phyloP scores from a whole-genome alignment of 164 flowering plant species.

The Magnolia sinica region DNA sequence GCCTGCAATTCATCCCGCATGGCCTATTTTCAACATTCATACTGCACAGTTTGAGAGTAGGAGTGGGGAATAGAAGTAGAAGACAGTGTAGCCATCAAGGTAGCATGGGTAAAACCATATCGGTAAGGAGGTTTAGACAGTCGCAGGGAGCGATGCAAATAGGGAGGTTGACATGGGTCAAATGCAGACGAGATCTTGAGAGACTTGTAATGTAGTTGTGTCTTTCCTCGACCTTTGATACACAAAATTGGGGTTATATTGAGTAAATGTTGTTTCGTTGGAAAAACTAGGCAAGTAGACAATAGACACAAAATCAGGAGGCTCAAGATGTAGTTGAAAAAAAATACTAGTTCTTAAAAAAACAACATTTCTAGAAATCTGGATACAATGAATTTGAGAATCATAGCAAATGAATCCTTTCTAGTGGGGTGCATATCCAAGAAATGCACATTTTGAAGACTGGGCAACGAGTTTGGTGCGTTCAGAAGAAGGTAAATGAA shows the following conservation, averaged over 20 bases:
- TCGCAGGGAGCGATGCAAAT: neutral
- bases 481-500: too few relatives aligned
- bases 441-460: too few relatives aligned
- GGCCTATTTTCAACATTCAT: neutral
- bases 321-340: neutral
- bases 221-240: too few relatives aligned
- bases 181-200: neutral
- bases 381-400: neutral
- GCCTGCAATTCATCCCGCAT: neutral
- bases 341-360: neutral
- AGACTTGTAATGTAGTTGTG: too few relatives aligned
- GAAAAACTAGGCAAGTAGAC: neutral
- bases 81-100: neutral
- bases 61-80: neutral
- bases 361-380: neutral
- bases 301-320: neutral
- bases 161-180: neutral
- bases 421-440: too few relatives aligned
- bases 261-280: neutral
- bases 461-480: too few relatives aligned
- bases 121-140: neutral
- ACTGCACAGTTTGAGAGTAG: neutral
- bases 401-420: neutral
- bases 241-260: neutral
- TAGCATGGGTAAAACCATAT: neutral